Conservation (phyloP, 352 stramenopile species). For the Phytophthora kernoviae region DNA sequence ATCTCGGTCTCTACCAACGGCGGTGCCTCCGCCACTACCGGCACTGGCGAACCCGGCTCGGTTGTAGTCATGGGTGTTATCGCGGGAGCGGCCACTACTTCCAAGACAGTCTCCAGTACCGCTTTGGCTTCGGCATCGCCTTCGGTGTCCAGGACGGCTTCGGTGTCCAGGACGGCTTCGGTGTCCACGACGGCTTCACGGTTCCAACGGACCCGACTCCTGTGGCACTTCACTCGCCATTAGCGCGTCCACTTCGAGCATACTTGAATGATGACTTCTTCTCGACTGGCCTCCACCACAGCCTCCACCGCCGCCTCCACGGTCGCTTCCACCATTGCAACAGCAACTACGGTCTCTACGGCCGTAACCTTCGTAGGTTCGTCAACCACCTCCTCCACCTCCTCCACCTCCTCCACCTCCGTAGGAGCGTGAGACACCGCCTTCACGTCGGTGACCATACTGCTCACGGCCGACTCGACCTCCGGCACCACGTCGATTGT, state of each 20-base stretch:
- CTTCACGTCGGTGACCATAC: not conserved
- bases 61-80: not conserved
- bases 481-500: too few species aligned
- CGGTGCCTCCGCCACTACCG: too few species aligned
- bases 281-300: not conserved
- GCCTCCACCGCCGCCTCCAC: not conserved
- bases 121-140: too few species aligned
- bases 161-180: not conserved
- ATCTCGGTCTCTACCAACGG: too few species aligned
- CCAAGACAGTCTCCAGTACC: not conserved
- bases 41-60: not conserved
- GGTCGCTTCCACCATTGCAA: not conserved
- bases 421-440: not conserved
- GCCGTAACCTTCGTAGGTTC: not conserved
- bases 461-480: not conserved
- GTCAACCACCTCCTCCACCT: constrained; percentile 6
- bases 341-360: not conserved
- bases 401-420: not conserved
- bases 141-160: not conserved
- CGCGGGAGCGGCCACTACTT: not conserved
- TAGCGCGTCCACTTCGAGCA: too few species aligned
- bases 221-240: not conserved
- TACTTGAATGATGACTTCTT: not conserved
- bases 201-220: not conserved
- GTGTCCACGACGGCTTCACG: not conserved